Conservation (phyloP, 208 protist genomes). For the Balamuthia mandrillaris region DNA sequence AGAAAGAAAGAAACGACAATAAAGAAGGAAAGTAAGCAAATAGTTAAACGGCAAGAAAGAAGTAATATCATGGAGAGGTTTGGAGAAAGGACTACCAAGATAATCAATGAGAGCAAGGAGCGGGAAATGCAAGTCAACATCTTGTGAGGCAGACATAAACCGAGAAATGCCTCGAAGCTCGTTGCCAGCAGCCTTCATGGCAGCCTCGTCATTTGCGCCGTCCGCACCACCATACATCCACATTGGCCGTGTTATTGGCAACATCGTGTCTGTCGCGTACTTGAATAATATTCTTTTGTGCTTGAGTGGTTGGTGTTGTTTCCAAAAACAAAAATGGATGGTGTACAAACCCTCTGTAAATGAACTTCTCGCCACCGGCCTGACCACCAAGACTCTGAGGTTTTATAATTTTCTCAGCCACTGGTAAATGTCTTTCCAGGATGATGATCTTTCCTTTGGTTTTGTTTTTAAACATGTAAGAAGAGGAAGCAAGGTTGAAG, state of each 20-base stretch:
- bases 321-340: not conserved
- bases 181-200: not conserved
- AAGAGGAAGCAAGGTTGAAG: too few relatives aligned
- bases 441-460: not conserved
- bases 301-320: not conserved
- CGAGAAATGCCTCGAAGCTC: not conserved
- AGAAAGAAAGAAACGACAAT: too few relatives aligned
- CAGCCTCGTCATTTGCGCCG: not conserved
- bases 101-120: slow-evolving; percentile 3
- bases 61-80: too few relatives aligned
- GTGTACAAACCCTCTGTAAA: not conserved
- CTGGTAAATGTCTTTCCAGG: not conserved
- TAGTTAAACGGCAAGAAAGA: too few relatives aligned
- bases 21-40: too few relatives aligned
- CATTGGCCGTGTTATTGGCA: not conserved
- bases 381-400: not conserved
- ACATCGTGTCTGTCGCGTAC: not conserved
- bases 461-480: too few relatives aligned
- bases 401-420: not conserved
- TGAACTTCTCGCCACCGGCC: slow-evolving; percentile 18
- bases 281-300: slow-evolving; percentile 3
- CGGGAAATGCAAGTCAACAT: not conserved
- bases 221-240: not conserved
- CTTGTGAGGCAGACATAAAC: not conserved
- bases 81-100: too few relatives aligned